These are phyloP conservation scores for Macrotyloma uniflorum DNA, from an alignment of 306 rosid species.

Conservation along the genomic window DNA sequence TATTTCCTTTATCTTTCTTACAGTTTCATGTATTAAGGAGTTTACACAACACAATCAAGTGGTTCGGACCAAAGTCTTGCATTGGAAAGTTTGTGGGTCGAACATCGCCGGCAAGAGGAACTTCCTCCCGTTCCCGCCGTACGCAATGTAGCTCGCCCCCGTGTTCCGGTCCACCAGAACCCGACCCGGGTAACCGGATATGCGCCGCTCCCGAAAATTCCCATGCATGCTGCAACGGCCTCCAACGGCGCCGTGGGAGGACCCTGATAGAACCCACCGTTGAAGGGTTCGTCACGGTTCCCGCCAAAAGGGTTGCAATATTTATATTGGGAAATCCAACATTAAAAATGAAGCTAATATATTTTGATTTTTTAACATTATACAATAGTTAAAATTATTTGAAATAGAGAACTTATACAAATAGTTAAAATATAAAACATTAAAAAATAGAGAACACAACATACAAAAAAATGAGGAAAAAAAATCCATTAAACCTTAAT, in stretches of 20 bases:
- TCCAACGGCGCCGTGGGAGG: conserved; percentile 77
- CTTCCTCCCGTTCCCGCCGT: conserved; percentile 67
- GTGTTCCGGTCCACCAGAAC: conserved; percentile 48
- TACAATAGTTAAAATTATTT: too few relatives aligned
- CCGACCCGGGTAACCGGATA: conserved; percentile 82
- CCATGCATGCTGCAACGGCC: conserved; percentile 82
- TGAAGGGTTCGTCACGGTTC: conserved; percentile 83
- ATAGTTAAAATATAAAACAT: too few relatives aligned
- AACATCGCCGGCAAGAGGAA: conserved; percentile 83
- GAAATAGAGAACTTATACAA: too few relatives aligned
- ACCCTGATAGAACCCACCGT: conserved; percentile 78
- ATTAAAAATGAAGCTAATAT: too few relatives aligned
- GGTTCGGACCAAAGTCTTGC: conserved; percentile 61
- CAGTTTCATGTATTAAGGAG: too few relatives aligned
- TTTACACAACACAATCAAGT: too few relatives aligned
- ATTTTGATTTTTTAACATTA: too few relatives aligned
- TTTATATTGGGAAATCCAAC: too few relatives aligned
- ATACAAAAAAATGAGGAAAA: too few relatives aligned
- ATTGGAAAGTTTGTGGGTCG: conserved; percentile 67
- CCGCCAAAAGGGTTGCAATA: conserved; percentile 75
- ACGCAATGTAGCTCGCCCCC: conserved; percentile 78
- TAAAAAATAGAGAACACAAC: too few relatives aligned
- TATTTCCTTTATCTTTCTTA: too few relatives aligned
- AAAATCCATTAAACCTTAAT: too few relatives aligned
- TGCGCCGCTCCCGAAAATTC: conserved; percentile 69